phyloP scores from a whole-genome alignment of 1,139 yeast genomes.

The Arxiozyma slooffiae region DNA sequence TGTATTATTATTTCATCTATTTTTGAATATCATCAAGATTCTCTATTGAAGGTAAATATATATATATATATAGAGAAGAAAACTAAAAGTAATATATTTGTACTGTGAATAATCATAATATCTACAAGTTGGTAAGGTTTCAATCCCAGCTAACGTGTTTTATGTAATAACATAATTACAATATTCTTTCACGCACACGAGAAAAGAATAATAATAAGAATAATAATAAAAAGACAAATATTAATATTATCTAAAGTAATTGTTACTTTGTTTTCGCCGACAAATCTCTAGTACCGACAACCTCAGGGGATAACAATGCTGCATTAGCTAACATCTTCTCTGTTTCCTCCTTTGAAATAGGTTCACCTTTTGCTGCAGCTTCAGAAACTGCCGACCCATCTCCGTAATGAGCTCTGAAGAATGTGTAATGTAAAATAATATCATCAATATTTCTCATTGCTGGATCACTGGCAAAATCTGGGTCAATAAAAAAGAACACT shows the following conservation, averaged over 20 bases:
- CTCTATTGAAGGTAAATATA: too few relatives aligned
- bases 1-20: neutral
- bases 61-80: too few relatives aligned
- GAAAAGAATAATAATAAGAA: neutral
- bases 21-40: too few relatives aligned
- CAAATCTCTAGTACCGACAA: constrained; percentile 3
- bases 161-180: neutral
- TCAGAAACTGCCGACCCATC: constrained; percentile 27
- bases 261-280: neutral
- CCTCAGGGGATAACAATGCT: constrained; percentile 13
- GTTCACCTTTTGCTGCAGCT: constrained; percentile 11
- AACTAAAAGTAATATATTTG: neutral
- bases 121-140: neutral
- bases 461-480: constrained; percentile 94
- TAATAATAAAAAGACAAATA: too few relatives aligned
- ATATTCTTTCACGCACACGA: neutral
- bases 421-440: constrained; percentile 83
- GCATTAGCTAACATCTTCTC: constrained; percentile 14
- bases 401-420: constrained; percentile 50
- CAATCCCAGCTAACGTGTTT: neutral
- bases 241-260: neutral
- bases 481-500: constrained; percentile 93
- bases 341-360: constrained; percentile 9
- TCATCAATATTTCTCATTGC: constrained; percentile 85
- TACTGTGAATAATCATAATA: too few relatives aligned